phyloP scores from a whole-genome alignment of 1,284 basidiomycete species.

The Leccinum pallidistipes region DNA sequence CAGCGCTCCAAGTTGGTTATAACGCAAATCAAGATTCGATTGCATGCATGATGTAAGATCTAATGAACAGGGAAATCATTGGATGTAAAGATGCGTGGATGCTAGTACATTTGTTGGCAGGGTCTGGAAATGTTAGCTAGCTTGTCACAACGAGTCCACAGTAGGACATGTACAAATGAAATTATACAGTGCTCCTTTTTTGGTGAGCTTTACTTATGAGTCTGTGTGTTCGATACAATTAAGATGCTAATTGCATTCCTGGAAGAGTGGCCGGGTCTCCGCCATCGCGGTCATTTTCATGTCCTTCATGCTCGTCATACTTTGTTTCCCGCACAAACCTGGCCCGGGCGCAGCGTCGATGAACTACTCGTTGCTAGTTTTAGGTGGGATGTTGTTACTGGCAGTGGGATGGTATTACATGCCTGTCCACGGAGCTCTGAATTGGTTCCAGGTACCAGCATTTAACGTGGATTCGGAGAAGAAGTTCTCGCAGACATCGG shows the following conservation, averaged over 20 bases:
- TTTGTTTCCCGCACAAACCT: slow-evolving; percentile 29
- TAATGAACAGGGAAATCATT: too few species aligned
- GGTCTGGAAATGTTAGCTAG: too few species aligned
- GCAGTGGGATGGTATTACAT: slow-evolving; percentile 31
- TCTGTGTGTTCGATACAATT: background rate
- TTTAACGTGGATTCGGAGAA: slow-evolving; percentile 3
- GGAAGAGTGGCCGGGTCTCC: slow-evolving; percentile 29
- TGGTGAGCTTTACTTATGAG: background rate
- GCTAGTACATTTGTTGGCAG: too few species aligned
- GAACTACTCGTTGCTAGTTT: slow-evolving; percentile 35
- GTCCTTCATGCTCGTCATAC: slow-evolving; percentile 30
- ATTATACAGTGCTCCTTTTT: too few species aligned
- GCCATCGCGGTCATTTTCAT: slow-evolving; percentile 28
- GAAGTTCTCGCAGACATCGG: background rate
- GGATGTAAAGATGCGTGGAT: too few species aligned
- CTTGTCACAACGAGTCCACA: too few species aligned
- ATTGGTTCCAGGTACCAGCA: slow-evolving; percentile 29
- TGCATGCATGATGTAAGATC: too few species aligned
- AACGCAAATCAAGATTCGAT: too few species aligned
- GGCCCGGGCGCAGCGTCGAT: slow-evolving; percentile 16
- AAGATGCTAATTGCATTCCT: too few species aligned
- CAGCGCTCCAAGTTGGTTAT: too few species aligned
- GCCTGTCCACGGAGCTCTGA: slow-evolving; percentile 28
- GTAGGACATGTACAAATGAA: too few species aligned
- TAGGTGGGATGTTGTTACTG: slow-evolving; percentile 27